Base-by-base conservation (phyloP, 2,329 filamentous ascomycete species). In the Colletotrichum agaves region DNA sequence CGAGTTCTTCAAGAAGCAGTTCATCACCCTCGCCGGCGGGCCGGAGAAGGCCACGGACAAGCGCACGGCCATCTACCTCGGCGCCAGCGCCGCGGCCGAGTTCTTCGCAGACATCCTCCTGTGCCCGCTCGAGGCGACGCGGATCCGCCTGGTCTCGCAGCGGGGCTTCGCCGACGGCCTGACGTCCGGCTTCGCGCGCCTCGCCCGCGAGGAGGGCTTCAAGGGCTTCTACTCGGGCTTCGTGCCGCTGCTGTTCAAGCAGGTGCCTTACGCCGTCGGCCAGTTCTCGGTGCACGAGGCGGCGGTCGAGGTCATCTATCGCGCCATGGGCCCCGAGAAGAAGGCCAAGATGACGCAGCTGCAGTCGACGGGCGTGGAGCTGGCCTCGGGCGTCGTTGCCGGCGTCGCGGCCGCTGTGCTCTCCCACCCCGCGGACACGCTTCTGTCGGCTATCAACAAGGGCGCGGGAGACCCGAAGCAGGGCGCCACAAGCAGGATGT, bases 261-360 rank as follows among this genome's bases (percentile, higher is more conserved):
- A 96, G 86, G 91, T 97, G 62, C 94, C 94, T 17, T 97, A 97
- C 84, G 97, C 94, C 73, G 93, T 97, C 82, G 90, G 93, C 79
- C 97, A 97, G 85, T 97, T 97, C 84, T 93, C 94, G 73, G 93
- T 95, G 62, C 96, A 93, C 85, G 94, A 97, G 84, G 95, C 93
- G 75, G 93, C 91, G 74, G 89, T 92, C 75, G 93, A 97, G 81
- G 77, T 86, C 72, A 88, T 94, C 79, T 97, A 89, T 85, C 83
- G 85, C 64, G 67, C 79, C 61, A 84, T 97, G 77, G 92, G 94
- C 76, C 84, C 82, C 13, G 83, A 86, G 73, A 79, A 80, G 66
- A 96, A 95, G 85, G 85, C 86, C 70, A 87, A 83, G 72, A 84
- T 93, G 74, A 90, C 90, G 67, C 85, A 88, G 72, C 85, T 90